These are phyloP conservation scores for Aspergillus sclerotiicarbonarius DNA, from an alignment of 495 filamentous ascomycete genomes.

Conservation along the genomic window DNA sequence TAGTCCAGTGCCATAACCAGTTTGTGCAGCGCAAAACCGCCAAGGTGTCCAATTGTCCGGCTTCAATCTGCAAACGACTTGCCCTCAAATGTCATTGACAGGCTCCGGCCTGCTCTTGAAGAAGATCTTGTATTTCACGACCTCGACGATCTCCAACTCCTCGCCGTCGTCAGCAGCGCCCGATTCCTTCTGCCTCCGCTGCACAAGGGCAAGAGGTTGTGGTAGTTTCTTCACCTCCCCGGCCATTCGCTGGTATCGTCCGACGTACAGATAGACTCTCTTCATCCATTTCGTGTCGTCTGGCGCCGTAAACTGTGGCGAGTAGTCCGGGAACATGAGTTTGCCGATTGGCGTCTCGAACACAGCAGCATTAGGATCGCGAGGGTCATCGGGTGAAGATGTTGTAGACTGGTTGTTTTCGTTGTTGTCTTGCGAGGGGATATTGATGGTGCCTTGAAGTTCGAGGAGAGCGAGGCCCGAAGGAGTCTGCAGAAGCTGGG, in stretches of 20 bases:
- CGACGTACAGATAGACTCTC: constrained; percentile 80
- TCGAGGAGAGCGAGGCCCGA: constrained; percentile 74
- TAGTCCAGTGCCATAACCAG: background rate
- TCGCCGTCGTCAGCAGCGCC: constrained; percentile 25
- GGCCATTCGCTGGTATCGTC: constrained; percentile 82
- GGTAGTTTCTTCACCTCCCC: constrained; percentile 86
- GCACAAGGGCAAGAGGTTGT: constrained; percentile 75
- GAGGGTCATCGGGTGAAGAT: constrained; percentile 19
- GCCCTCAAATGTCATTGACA: constrained; percentile 49
- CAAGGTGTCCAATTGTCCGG: background rate
- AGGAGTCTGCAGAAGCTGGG: constrained; percentile 80
- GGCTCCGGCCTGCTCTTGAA: constrained; percentile 89
- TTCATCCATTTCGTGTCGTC: constrained; percentile 77
- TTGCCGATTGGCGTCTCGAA: constrained; percentile 63
- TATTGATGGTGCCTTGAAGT: constrained; percentile 83
- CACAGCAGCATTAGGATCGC: constrained; percentile 13
- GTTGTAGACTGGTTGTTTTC: constrained; percentile 9
- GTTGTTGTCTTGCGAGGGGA: constrained; percentile 28
- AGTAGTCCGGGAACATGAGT: constrained; percentile 76
- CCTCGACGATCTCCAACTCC: constrained; percentile 73
- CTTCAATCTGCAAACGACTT: background rate
- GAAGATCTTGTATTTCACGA: constrained; percentile 84
- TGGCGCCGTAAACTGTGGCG: constrained; percentile 43
- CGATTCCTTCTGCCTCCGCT: constrained; percentile 39
- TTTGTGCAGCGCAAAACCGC: background rate